Base-by-base conservation (phyloP, 225 moss, liverwort and hornwort genomes). In the Ulota crispa region DNA sequence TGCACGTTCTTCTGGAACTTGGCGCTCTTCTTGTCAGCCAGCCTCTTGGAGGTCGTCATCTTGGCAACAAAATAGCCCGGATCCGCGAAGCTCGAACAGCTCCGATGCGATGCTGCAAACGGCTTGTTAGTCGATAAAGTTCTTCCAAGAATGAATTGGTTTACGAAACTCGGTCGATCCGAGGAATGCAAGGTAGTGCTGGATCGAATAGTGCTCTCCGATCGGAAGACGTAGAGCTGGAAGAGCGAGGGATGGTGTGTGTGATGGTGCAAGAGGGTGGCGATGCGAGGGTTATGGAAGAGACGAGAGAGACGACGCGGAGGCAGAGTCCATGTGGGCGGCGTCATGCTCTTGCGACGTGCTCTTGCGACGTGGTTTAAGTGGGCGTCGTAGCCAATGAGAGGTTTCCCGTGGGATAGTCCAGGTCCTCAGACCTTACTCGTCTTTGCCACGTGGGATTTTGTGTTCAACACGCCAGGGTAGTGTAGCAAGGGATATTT, bases 1-100 rank as follows among this genome's bases (percentile, higher is more conserved):
- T 92, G 91, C 66, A 98, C 91, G 76, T 95, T 98, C 88, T 95
- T 98, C 89, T 98, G 94, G 76, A 95, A 95, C 86, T 95, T 98
- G n/a, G 95, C 91, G 72, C 92, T 98, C 86, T 98, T 98, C 81
- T 92, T 90, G 32, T 94, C 95, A 9, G 94, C 93, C 70, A 95
- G 3, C 61, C 93, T 91, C 92, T 91, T 93, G 24, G 98, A 98
- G 31, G 95, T 98, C 78, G 95, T 95, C 95, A 91, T 88, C 45
- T 55, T 76, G n/a, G 79, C 62, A 16, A 3, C 5, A 5, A 45
- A 75, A 56, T 0, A 50, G 16, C 34, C 32, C 15, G 2, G 16
- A 43, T 50, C 71, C 71, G 47, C 67, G 24, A 65, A 68, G 43
- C 74, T 26, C 53, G 10, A 72, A 18, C 31, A 57, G 15, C 26